Evolutionary conservation across 2,329 filamentous ascomycete species (phyloP).

Genomic region (Apiospora pterosperma): DNA sequence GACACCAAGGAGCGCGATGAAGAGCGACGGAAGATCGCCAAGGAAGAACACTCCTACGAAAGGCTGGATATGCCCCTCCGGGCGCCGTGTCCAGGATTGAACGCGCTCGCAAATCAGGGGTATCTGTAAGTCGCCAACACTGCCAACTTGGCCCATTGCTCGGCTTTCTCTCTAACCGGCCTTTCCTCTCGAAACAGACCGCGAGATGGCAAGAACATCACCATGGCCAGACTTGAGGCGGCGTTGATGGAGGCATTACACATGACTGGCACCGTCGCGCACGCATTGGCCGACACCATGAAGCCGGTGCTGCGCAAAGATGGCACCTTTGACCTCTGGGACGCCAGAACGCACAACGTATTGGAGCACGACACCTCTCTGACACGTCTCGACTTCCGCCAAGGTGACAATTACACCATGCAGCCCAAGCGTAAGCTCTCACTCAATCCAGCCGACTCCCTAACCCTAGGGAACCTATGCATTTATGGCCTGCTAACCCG

Average conservation of each 20-base stretch:
- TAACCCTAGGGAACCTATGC: background rate
- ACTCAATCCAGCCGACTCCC: background rate
- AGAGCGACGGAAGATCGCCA: slow-evolving; percentile 5
- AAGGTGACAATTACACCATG: slow-evolving; percentile 30
- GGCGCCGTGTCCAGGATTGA: slow-evolving; percentile 26
- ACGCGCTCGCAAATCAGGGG: slow-evolving; percentile 28
- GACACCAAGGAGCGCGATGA: slow-evolving; percentile 8
- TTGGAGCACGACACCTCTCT: slow-evolving; percentile 32
- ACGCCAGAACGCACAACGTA: slow-evolving; percentile 28
- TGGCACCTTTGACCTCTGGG: slow-evolving; percentile 28
- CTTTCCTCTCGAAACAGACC: slow-evolving; percentile 15
- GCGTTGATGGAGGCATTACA: slow-evolving; percentile 23
- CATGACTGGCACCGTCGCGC: slow-evolving; percentile 19
- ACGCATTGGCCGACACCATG: slow-evolving; percentile 16
- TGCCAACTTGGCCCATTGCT: background rate
- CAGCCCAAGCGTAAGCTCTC: slow-evolving; percentile 17
- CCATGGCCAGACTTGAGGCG: slow-evolving; percentile 24
- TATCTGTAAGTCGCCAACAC: slow-evolving; percentile 21
- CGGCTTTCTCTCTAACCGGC: background rate
- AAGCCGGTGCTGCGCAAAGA: slow-evolving; percentile 18
- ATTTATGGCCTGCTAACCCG: background rate
- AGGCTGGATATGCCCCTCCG: slow-evolving; percentile 16
- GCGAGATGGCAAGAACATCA: slow-evolving; percentile 29
- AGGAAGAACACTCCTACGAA: slow-evolving; percentile 14
- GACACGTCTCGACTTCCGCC: slow-evolving; percentile 28